A percentile compares a stretch with the other conserved stretches of the same genome.
Evolutionary conservation across 192 early-diverging fungal species (phyloP).

Genomic region (Coemansia biformis): DNA sequence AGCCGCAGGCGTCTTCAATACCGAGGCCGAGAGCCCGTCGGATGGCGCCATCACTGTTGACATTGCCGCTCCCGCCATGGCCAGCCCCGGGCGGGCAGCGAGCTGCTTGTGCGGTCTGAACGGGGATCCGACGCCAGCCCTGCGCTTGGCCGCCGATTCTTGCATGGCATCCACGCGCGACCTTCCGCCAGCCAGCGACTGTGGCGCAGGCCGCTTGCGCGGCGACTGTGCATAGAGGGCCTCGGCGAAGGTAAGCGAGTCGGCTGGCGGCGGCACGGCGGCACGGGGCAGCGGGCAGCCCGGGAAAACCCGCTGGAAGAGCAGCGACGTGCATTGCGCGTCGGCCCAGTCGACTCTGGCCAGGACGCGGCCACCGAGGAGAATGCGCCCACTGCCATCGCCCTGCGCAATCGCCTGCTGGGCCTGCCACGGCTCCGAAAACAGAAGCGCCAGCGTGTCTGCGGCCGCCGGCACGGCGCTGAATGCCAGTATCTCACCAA

Average conservation of each 20-base stretch:
- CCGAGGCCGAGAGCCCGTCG: slow-evolving; percentile 5
- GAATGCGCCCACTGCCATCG: slow-evolving; percentile 21
- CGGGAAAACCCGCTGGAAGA: slow-evolving; percentile 37
- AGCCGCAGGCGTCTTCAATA: slow-evolving; percentile 6
- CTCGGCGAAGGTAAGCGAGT: slow-evolving; percentile 20
- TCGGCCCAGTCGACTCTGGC: slow-evolving; percentile 22
- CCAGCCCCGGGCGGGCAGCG: background rate
- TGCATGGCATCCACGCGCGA: slow-evolving; percentile 9
- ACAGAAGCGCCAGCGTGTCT: slow-evolving; percentile 34
- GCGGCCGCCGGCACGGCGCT: slow-evolving; percentile 10
- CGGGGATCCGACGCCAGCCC: slow-evolving; percentile 14
- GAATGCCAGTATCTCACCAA: slow-evolving; percentile 38
- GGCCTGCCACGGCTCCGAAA: slow-evolving; percentile 47
- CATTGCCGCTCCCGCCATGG: background rate
- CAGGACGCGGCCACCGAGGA: slow-evolving; percentile 24
- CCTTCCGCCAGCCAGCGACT: background rate
- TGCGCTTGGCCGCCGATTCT: slow-evolving; percentile 4
- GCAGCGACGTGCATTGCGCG: slow-evolving; percentile 11
- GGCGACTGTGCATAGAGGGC: slow-evolving; percentile 40
- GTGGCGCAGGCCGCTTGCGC: slow-evolving; percentile 13
- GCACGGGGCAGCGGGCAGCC: slow-evolving; percentile 21
- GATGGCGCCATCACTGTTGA: slow-evolving; percentile 11
- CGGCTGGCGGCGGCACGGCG: slow-evolving; percentile 9
- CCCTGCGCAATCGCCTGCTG: slow-evolving; percentile 33
- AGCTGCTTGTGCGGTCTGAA: slow-evolving; percentile 19